These are phyloP conservation scores for Ganoderma multipileum DNA, from an alignment of 1,284 basidiomycete species.

Conservation along the genomic window DNA sequence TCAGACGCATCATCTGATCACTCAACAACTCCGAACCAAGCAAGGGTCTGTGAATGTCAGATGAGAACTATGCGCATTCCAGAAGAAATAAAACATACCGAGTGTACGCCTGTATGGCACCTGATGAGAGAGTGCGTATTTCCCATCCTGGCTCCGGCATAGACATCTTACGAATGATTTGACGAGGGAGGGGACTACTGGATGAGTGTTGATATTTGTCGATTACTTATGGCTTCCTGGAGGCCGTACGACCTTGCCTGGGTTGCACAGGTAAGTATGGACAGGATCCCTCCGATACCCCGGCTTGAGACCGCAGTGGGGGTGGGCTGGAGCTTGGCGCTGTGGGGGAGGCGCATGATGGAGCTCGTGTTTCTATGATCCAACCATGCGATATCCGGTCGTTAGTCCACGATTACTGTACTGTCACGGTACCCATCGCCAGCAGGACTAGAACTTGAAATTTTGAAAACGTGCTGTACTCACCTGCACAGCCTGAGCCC, in stretches of 20 bases:
- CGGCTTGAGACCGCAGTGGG: too few species aligned
- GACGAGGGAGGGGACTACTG: background rate
- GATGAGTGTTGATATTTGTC: background rate
- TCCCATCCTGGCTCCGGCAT: background rate
- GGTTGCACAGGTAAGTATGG: too few species aligned
- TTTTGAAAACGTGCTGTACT: too few species aligned
- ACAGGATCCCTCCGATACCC: too few species aligned
- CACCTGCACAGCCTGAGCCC: too few species aligned
- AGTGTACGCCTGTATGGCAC: background rate
- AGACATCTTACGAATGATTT: background rate
- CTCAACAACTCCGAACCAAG: background rate
- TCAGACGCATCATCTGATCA: background rate
- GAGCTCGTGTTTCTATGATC: too few species aligned
- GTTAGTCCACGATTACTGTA: too few species aligned
- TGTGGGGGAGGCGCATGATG: too few species aligned
- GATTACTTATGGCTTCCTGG: background rate
- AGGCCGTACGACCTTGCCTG: background rate
- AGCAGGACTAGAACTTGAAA: too few species aligned
- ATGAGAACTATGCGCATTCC: background rate
- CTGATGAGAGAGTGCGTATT: background rate
- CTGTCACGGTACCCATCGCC: too few species aligned
- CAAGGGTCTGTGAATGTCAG: background rate
- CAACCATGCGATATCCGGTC: too few species aligned
- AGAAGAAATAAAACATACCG: background rate
- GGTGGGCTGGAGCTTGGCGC: too few species aligned